These are phyloP conservation scores for Talaromyces sp. DNA, from an alignment of 2,329 filamentous ascomycete species.

Conservation along the genomic window DNA sequence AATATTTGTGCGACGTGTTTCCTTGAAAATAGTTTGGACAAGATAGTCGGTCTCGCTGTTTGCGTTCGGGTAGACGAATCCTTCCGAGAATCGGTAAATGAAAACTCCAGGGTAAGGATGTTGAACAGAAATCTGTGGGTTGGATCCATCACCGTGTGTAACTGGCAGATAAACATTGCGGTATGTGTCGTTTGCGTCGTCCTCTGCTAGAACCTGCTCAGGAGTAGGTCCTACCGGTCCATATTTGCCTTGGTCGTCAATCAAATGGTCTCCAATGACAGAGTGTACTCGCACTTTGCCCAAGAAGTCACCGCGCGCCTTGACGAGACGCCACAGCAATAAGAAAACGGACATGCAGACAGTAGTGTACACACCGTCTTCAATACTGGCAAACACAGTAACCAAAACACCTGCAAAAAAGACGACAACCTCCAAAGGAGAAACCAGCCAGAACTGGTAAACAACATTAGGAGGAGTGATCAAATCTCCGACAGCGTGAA, in stretches of 20 bases:
- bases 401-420: slow-evolving; percentile 93
- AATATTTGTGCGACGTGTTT: slow-evolving; percentile 74
- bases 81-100: slow-evolving; percentile 92
- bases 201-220: slow-evolving; percentile 23
- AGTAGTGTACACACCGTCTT: slow-evolving; percentile 88
- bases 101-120: slow-evolving; percentile 88
- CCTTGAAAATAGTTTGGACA: slow-evolving; percentile 63
- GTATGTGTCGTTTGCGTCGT: slow-evolving; percentile 51
- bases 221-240: slow-evolving; percentile 50
- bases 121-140: slow-evolving; percentile 76
- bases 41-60: slow-evolving; percentile 83
- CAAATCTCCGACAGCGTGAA: slow-evolving; percentile 90
- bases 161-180: slow-evolving; percentile 86
- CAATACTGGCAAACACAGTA: slow-evolving; percentile 83
- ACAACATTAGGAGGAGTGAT: slow-evolving; percentile 88
- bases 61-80: slow-evolving; percentile 95
- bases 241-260: slow-evolving; percentile 64
- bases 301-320: slow-evolving; percentile 78
- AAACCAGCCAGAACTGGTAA: slow-evolving; percentile 93
- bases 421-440: slow-evolving; percentile 83
- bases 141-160: slow-evolving; percentile 84
- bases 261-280: slow-evolving; percentile 71
- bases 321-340: slow-evolving; percentile 78
- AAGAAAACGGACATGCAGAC: slow-evolving; percentile 74
- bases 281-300: slow-evolving; percentile 82